Evolutionary conservation across 2,329 filamentous ascomycete genomes (phyloP), one percentile per base, ranked within the genome.

Genomic region (Aspergillus transmontanensis): DNA sequence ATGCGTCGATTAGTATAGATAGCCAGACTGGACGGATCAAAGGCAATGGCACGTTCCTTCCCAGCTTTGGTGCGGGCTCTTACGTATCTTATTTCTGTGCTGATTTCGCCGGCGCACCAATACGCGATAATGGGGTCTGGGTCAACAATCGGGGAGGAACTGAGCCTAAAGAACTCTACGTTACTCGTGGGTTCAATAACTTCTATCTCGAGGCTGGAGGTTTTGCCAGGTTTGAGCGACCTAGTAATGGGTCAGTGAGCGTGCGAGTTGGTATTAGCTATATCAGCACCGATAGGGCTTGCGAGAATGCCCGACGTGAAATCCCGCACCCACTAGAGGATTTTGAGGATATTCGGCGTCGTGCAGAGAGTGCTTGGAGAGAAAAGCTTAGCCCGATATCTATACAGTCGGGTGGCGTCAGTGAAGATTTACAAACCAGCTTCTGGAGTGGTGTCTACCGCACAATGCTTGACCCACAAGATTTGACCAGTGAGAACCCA

Each of bases 401-500:
- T 28, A 46, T 62, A 45, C 26, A 54, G 12, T 21, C 46, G 6
- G 55, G 60, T 19, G 60, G 32, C 12, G 30, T 23, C 16, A 46
- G 48, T 69, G 73, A n/a, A 72, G 77, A n/a, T 76, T 74, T 75
- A 10, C 69, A 78, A 41, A 87, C 77, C 21, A 86, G 86, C 48
- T 90, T 92, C 68, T 91, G 89, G 80, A 90, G 87, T 60, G 89
- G 89, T 2, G 83, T 89, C 21, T 91, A 91, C 71, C 81, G 89
- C 21, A 86, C 86, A 2, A 88, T 91, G 86, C 85, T 91, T 61
- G 89, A 86, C 58, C 89, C 89, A 1, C 89, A 91, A 68, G 89
- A 91, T 68, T 90, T 90, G 64, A 91, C 89, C 0, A 88, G 87
- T 1, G 89, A 92, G 73, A 92, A 92, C 63, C 87, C 88, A 2